A percentile compares a stretch with the other conserved stretches of the same genome.
Evolutionary conservation across 1,139 yeast species (phyloP).

Genomic region (Saccharomyces hybrid): DNA sequence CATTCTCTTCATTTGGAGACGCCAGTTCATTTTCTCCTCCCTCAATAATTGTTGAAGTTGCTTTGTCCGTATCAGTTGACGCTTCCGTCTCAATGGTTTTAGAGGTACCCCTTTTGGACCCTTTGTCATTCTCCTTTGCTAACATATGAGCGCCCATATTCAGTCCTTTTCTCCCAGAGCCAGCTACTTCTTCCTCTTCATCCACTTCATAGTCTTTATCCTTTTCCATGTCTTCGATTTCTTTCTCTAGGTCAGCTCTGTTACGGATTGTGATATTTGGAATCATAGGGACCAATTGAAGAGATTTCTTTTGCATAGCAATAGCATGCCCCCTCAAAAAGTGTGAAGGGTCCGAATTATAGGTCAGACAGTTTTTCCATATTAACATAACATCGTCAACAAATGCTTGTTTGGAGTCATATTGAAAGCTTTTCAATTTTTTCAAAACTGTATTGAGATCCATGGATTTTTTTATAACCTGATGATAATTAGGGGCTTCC

Average conservation of each 20-base stretch:
- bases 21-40: neutral
- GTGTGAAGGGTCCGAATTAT: slow-evolving; percentile 93
- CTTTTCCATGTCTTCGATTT: slow-evolving; percentile 45
- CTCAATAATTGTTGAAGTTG: neutral
- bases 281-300: slow-evolving; percentile 67
- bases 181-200: slow-evolving; percentile 27
- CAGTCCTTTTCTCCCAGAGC: slow-evolving; percentile 31
- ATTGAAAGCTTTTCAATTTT: slow-evolving; percentile 72
- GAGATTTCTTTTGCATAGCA: slow-evolving; percentile 90
- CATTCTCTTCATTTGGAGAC: neutral
- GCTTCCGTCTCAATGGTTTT: neutral
- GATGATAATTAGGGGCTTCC: slow-evolving; percentile 94
- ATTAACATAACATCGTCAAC: slow-evolving; percentile 90
- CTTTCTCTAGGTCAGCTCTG: slow-evolving; percentile 80
- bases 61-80: neutral
- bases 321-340: slow-evolving; percentile 84
- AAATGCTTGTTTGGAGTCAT: slow-evolving; percentile 77
- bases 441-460: slow-evolving; percentile 91
- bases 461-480: slow-evolving; percentile 89
- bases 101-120: neutral
- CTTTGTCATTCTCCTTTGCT: slow-evolving; percentile 10
- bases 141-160: slow-evolving; percentile 32
- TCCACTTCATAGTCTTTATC: slow-evolving; percentile 26
- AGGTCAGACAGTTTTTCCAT: slow-evolving; percentile 89
- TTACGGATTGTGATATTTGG: slow-evolving; percentile 81